Evolutionary conservation across 768 basidiomycete species (phyloP).

Genomic region (Rubroboletus satanas): DNA sequence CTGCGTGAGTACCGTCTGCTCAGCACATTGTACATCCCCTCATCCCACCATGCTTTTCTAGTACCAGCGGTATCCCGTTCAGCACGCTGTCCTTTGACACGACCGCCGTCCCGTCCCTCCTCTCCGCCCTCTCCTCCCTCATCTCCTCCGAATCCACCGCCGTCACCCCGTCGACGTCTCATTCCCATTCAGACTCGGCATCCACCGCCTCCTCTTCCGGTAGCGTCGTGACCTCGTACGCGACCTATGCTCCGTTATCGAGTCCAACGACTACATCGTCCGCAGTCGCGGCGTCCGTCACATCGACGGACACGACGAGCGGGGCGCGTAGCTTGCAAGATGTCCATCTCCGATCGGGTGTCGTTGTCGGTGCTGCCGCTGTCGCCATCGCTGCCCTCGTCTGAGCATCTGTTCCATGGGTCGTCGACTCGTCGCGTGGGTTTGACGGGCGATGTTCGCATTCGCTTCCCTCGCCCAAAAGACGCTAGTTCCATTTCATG

Average conservation of each 20-base stretch:
- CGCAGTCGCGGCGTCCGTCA: neutral
- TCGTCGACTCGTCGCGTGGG: neutral
- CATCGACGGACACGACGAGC: constrained; percentile 9
- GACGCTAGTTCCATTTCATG: neutral
- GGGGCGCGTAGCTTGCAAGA: neutral
- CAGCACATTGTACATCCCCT: neutral
- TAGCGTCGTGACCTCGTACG: neutral
- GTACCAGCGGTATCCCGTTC: constrained; percentile 23
- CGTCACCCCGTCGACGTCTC: constrained; percentile 6
- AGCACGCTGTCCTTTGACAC: constrained; percentile 22
- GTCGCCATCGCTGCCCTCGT: constrained; percentile 2
- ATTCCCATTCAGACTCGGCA: neutral
- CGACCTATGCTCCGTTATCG: neutral
- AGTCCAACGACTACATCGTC: neutral
- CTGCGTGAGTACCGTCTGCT: constrained; percentile 14
- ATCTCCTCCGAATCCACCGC: constrained; percentile 26
- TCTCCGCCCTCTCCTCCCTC: constrained; percentile 24
- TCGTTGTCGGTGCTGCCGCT: neutral
- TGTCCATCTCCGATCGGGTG: neutral
- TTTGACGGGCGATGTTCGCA: neutral
- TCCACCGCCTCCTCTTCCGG: neutral
- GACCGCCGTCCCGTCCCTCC: constrained; percentile 14
- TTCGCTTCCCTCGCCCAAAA: neutral
- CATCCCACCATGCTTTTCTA: neutral
- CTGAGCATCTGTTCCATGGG: neutral